Conservation (phyloP, 2,329 filamentous ascomycete genomes). For the Simplicillium aogashimaense region DNA sequence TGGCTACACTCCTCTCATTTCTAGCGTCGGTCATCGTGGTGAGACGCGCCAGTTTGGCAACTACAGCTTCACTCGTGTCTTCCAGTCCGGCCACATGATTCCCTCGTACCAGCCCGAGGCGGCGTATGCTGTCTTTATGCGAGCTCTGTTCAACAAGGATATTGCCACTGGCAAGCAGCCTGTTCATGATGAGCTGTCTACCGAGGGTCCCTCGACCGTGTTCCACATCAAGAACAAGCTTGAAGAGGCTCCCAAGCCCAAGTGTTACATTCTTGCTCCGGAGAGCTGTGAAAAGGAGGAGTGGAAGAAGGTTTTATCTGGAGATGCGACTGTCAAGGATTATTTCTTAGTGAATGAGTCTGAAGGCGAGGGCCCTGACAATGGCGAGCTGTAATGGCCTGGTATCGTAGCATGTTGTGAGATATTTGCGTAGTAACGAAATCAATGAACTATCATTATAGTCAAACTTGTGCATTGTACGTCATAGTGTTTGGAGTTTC, state of each 20-base stretch:
- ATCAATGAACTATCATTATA: background rate
- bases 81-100: constrained; percentile 54
- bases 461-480: background rate
- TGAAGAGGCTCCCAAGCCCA: constrained; percentile 32
- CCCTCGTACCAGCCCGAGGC: constrained; percentile 50
- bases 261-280: constrained; percentile 50
- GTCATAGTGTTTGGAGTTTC: too few relatives aligned
- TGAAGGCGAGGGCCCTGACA: constrained; percentile 1
- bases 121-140: constrained; percentile 46
- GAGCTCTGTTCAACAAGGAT: constrained; percentile 44
- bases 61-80: constrained; percentile 55
- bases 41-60: constrained; percentile 68
- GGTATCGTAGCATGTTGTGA: background rate
- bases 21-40: constrained; percentile 54
- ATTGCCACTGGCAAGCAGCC: constrained; percentile 42
- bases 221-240: constrained; percentile 49
- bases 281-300: constrained; percentile 46
- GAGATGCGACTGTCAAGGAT: constrained; percentile 38
- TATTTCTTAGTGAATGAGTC: constrained; percentile 17
- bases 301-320: constrained; percentile 36
- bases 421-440: background rate
- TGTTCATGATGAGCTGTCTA: constrained; percentile 39
- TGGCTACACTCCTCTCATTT: constrained; percentile 60
- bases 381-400: constrained; percentile 2
- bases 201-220: constrained; percentile 39